A percentile compares a stretch with the other conserved stretches of the same genome.
Evolutionary conservation across 2,329 filamentous ascomycete species (phyloP).

Genomic region (Bipolaris victoriae): DNA sequence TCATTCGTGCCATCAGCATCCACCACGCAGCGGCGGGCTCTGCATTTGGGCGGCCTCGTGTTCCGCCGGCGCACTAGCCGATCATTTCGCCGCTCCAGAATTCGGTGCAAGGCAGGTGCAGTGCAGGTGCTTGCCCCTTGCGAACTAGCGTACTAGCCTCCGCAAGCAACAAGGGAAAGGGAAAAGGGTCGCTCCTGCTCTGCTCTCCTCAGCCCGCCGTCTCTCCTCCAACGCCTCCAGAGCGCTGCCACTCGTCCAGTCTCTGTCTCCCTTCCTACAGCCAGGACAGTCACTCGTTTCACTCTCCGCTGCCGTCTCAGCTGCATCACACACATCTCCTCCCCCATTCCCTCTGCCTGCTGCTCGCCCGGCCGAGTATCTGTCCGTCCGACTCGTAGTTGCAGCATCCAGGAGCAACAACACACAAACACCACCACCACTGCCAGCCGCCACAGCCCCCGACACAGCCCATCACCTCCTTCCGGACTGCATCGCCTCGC

Average conservation of each 20-base stretch:
- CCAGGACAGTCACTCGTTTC: constrained; percentile 41
- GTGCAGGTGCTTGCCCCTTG: constrained; percentile 11
- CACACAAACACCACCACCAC: background rate
- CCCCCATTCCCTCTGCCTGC: constrained; percentile 8
- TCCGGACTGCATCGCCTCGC: constrained; percentile 18
- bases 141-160: constrained; percentile 15
- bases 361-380: constrained; percentile 23
- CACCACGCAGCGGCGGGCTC: background rate
- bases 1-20: background rate
- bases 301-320: constrained; percentile 23
- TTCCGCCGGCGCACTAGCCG: constrained; percentile 12
- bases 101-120: background rate
- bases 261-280: constrained; percentile 11
- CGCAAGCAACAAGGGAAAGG: constrained; percentile 21
- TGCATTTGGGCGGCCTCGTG: constrained; percentile 3
- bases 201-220: constrained; percentile 18
- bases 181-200: constrained; percentile 22
- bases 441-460: background rate
- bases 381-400: background rate
- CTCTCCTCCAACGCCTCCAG: constrained; percentile 20
- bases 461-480: background rate
- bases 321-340: constrained; percentile 4
- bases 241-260: constrained; percentile 17
- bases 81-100: constrained; percentile 19
- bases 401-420: background rate